Evolutionary conservation across 495 filamentous ascomycete species (phyloP).

Genomic region (Lentithecium fluviatile): DNA sequence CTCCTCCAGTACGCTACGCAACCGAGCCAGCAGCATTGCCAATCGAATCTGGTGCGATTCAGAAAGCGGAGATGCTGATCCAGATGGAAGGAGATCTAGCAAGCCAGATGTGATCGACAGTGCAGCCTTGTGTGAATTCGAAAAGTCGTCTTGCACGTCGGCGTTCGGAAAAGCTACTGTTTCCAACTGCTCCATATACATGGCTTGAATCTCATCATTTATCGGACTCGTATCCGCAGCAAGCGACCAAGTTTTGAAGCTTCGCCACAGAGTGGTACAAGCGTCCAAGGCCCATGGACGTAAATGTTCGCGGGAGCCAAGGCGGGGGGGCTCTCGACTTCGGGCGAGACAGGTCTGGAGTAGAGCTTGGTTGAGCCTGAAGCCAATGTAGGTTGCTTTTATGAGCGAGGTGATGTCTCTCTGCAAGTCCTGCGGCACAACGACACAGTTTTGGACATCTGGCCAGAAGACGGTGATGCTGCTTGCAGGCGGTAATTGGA

Average conservation of each 20-base stretch:
- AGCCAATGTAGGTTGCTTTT: conserved; percentile 34
- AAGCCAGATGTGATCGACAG: too few species aligned
- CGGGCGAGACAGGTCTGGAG: not conserved
- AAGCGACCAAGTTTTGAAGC: conserved; percentile 8
- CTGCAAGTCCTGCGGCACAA: conserved; percentile 38
- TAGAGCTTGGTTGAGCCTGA: conserved; percentile 23
- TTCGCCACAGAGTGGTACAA: conserved; percentile 18
- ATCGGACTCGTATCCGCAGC: not conserved
- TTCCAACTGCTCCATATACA: conserved; percentile 18
- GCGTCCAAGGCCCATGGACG: conserved; percentile 24
- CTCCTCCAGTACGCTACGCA: conserved; percentile 14
- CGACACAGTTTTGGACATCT: conserved; percentile 33
- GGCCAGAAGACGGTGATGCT: conserved; percentile 38
- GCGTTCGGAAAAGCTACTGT: conserved; percentile 2
- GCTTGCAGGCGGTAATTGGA: conserved; percentile 35
- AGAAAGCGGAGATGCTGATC: conserved; percentile 9
- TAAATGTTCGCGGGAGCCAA: conserved; percentile 3
- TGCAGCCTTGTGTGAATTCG: too few species aligned
- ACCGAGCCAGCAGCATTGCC: conserved; percentile 12
- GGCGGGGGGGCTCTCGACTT: not conserved
- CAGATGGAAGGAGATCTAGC: conserved; percentile 20
- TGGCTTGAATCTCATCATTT: conserved; percentile 14
- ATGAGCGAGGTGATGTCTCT: conserved; percentile 19
- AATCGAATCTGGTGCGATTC: conserved; percentile 16
- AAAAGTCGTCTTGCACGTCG: not conserved